Base-by-base conservation (phyloP, 2,329 filamentous ascomycete genomes). In the Fusarium sp. region DNA sequence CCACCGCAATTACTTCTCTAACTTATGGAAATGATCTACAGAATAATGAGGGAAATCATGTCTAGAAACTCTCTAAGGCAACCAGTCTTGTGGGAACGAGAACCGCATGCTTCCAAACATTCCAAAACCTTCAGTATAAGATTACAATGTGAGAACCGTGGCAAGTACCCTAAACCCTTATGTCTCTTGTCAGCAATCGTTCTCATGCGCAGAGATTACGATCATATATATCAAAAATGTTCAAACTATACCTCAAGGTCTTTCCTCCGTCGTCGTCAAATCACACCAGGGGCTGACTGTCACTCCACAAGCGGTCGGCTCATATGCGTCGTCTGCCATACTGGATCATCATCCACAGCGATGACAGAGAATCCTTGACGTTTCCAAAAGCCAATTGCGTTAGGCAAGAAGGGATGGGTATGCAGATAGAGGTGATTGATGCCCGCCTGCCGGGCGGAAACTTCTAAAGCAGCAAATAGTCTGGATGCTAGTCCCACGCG, bases 281-380 rank as follows among this genome's bases (percentile, higher is more conserved):
- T 13, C 28, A 31, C 28, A 31, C 28, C 10, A 13, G 28, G 9
- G 13, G 10, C 28, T 11, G 28, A 31, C 20, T 4, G 6, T 44
- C 7, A 45, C 15, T 26, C 2, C 7, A 24, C 8, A 5, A 67
- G 28, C 4, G 42, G 4, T 7, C 39, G 58, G 3, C 40, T 63
- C 75, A 77, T 76, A 28, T 77, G 75, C 17, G 70, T 77, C 2
- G 75, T 77, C n/a, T 58, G 68, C 75, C 74, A 77, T 1, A 75
- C 40, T 2, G 67, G 63, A 15, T 77, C 75, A 2, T 76, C 58
- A 3, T 77, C 75, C 2, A 72, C 58, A 0, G 54, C 8, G 7
- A 75, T 46, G 0, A 72, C 10, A 2, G 42, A 48, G 38, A 77
- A 77, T 1, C 72, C 70, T 17, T 75, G 69, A 2, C 58, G 48